Evolutionary conservation across 495 filamentous ascomycete genomes (phyloP), one percentile per base, ranked within the genome.

Genomic region (Articulospora tetracladia): DNA sequence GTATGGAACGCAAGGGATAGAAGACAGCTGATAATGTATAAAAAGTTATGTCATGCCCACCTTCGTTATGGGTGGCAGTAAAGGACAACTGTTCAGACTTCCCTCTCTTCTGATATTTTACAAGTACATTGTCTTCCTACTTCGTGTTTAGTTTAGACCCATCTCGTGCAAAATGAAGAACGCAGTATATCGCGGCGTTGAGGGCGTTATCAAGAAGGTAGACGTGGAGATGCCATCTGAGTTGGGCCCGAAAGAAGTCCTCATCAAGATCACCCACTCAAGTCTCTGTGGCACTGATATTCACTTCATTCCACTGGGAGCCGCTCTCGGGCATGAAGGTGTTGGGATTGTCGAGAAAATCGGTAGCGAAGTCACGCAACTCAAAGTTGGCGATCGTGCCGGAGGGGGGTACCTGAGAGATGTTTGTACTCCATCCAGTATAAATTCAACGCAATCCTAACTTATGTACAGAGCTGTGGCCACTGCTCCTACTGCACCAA

Each of bases 281-380:
- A 73, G 76, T 36, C 68, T 78, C 55, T 78, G 75, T 61, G 74
- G 72, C 27, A 73, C 70, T 0, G 75, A 78, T 61, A 34, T 75
- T 49, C 73, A 76, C 57, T 65, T 69, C 30, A 64, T 76, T 1
- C 59, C 59, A 1, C 63, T 46, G 3, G 72, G 69, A 2, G 60
- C 65, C 13, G 73, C 76, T 39, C 71, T 79, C n/a, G 78, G 78
- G 15, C 70, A 75, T 47, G 78, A 79, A 57, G 74, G 78, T 66
- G 70, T 72, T 30, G 77, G 77, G 0, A 66, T 73, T 10, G 74
- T 79, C 2, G 63, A 72, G 15, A 49, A 64, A 3, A 66, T 77
- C 3, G 77, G 76, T 1, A 30, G 57, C 10, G 70, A 62, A 20
- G 68, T 76, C 15, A 68, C 68, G 2, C 24, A 36, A 15, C 62